Conservation (phyloP, 805 yeast species). For the Clavispora carvajalis region DNA sequence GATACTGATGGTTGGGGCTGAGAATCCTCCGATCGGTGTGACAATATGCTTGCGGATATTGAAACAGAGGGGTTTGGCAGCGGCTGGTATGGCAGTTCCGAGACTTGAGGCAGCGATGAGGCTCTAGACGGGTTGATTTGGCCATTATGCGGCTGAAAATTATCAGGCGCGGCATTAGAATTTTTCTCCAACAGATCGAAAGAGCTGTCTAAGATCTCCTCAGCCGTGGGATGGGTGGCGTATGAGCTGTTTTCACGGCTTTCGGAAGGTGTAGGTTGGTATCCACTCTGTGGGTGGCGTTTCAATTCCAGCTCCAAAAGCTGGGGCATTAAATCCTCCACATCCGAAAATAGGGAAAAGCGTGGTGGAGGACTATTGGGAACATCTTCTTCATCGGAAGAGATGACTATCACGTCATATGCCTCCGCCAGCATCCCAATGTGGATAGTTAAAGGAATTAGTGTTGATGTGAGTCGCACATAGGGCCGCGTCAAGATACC, state of each 20-base stretch:
- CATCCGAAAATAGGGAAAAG: neutral
- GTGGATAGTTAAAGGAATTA: neutral
- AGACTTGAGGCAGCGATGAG: too few relatives aligned
- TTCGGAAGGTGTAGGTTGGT: neutral
- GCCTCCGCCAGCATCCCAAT: constrained; percentile 2
- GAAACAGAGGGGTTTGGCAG: too few relatives aligned
- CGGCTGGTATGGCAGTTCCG: too few relatives aligned
- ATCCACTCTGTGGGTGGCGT: neutral
- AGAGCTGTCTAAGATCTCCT: neutral
- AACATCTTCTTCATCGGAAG: constrained; percentile 8
- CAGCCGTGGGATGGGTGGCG: neutral
- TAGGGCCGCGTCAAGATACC: constrained; percentile 9
- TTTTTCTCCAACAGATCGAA: neutral
- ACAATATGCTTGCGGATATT: too few relatives aligned
- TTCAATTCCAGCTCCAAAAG: neutral
- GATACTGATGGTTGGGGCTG: too few relatives aligned
- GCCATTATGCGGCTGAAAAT: neutral
- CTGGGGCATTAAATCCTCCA: neutral
- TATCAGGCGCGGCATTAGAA: neutral
- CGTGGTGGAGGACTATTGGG: neutral
- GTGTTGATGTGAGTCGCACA: neutral
- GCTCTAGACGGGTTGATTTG: neutral
- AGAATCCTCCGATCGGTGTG: too few relatives aligned
- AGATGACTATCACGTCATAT: constrained; percentile 4
- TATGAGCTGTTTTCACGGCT: neutral